A percentile compares a stretch with the other conserved stretches of the same genome.
These are phyloP conservation scores for Debaryomycetaceae sp. DNA, from an alignment of 1,139 yeast species.

Conservation along the genomic window DNA sequence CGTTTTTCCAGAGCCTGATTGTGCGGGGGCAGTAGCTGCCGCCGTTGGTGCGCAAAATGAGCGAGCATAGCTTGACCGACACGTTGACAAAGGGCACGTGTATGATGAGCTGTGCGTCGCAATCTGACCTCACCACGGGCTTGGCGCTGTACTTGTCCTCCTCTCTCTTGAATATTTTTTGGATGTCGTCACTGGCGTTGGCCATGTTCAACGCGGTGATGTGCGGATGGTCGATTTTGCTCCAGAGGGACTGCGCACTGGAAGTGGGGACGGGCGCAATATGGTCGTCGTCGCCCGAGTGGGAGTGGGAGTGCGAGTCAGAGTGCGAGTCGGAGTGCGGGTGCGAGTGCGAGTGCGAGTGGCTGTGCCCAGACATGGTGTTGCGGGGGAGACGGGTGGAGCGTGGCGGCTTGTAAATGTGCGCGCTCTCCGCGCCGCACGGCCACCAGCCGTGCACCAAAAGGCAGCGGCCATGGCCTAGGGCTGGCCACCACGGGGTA, in stretches of 20 bases:
- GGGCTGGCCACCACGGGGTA: too few species aligned
- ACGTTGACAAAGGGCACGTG: conserved; percentile 73
- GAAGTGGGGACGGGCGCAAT: conserved; percentile 71
- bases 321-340: too few species aligned
- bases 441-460: too few species aligned
- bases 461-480: too few species aligned
- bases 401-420: too few species aligned
- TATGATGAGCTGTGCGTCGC: conserved; percentile 75
- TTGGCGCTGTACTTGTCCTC: conserved; percentile 37
- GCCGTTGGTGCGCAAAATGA: conserved; percentile 65
- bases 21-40: conserved; percentile 62
- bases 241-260: conserved; percentile 62
- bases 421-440: too few species aligned
- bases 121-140: conserved; percentile 64
- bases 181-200: conserved; percentile 47
- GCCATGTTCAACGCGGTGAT: conserved; percentile 63
- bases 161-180: conserved; percentile 46
- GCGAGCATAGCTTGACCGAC: conserved; percentile 66
- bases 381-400: too few species aligned
- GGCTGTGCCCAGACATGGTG: too few species aligned
- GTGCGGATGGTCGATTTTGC: conserved; percentile 56
- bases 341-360: too few species aligned
- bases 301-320: conserved; percentile 21
- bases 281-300: conserved; percentile 16
- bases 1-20: conserved; percentile 72